phyloP scores from a whole-genome alignment of 2,329 filamentous ascomycete genomes.

The Alternaria incomplexa region DNA sequence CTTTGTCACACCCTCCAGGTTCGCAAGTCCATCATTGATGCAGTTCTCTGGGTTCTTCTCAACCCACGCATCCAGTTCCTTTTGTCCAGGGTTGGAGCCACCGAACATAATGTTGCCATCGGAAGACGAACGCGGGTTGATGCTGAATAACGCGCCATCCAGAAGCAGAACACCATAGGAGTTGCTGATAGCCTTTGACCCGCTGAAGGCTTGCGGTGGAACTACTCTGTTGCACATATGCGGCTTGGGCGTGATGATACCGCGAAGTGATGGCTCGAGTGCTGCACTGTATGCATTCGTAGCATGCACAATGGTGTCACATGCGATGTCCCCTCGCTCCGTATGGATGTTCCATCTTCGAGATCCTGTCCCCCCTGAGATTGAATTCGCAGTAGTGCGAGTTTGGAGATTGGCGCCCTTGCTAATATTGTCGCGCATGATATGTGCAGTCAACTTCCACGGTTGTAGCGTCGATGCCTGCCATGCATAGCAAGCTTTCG shows the following conservation, averaged over 20 bases:
- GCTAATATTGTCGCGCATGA: slow-evolving; percentile 31
- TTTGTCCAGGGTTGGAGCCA: slow-evolving; percentile 41
- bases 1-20: slow-evolving; percentile 31
- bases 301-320: slow-evolving; percentile 30
- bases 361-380: slow-evolving; percentile 1
- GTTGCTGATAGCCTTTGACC: slow-evolving; percentile 31
- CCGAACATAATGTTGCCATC: slow-evolving; percentile 45
- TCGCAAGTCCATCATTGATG: slow-evolving; percentile 37
- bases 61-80: slow-evolving; percentile 38
- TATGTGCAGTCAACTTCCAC: slow-evolving; percentile 35
- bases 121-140: slow-evolving; percentile 40
- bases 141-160: slow-evolving; percentile 38
- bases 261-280: slow-evolving; percentile 25
- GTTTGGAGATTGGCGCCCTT: slow-evolving; percentile 32
- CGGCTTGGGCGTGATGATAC: slow-evolving; percentile 36
- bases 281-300: slow-evolving; percentile 37
- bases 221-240: slow-evolving; percentile 36
- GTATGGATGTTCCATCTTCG: slow-evolving; percentile 28
- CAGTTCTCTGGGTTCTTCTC: slow-evolving; percentile 36
- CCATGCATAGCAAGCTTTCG: slow-evolving; percentile 34
- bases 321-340: slow-evolving; percentile 24
- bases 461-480: slow-evolving; percentile 34
- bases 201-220: slow-evolving; percentile 25
- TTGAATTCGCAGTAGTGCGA: slow-evolving; percentile 20
- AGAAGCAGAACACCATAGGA: slow-evolving; percentile 42